Evolutionary conservation across 371 early-diverging fungal species (phyloP), one percentile per base, ranked within the genome.

Genomic region (Mortierella sp.): DNA sequence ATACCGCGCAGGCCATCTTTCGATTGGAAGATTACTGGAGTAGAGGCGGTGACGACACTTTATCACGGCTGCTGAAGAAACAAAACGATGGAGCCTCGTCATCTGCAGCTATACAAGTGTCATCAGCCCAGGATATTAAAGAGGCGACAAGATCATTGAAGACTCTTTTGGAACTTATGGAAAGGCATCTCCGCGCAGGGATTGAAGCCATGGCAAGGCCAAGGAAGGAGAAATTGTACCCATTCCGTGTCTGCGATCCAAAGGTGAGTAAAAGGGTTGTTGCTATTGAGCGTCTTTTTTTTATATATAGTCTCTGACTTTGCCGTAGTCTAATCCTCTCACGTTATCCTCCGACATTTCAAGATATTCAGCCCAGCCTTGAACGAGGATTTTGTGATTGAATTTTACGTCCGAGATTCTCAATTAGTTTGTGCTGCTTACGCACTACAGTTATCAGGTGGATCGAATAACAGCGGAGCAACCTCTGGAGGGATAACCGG

Each of bases 371-470:
- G 76, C 32, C 82, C 82, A 13, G 67, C 76, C 4, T 65, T 81
- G 69, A 81, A 58, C 24, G 82, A 81, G 45, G 82, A 81, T 48
- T 81, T 81, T 57, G 82, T 81, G 21, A 68, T 81, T 53, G 82
- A 81, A 45, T 81, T 81, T 40, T 81, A 68, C 38, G 71, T 81
- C 58, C 69, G 72, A 13, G 82, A 81, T 28, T 72, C 72, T 10
- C 72, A 72, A 36, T 24, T 81, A 40, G 82, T 81, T 24, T 81
- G 82, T 58, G 82, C 82, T 16, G 82, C 82, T 1, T 81, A 81
- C 32, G 82, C 82, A 1, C 61, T 81, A 38, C 82, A 81, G 15
- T 32, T 81, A 21, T 69, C 70, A 16, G 33, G 70, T 45, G 74
- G 79, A 8, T 4, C 63, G 5, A 72, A 15, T 22, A 50, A 19